Base-by-base conservation (phyloP, 2,329 filamentous ascomycete genomes). In the Pseudopyricularia cyperi region DNA sequence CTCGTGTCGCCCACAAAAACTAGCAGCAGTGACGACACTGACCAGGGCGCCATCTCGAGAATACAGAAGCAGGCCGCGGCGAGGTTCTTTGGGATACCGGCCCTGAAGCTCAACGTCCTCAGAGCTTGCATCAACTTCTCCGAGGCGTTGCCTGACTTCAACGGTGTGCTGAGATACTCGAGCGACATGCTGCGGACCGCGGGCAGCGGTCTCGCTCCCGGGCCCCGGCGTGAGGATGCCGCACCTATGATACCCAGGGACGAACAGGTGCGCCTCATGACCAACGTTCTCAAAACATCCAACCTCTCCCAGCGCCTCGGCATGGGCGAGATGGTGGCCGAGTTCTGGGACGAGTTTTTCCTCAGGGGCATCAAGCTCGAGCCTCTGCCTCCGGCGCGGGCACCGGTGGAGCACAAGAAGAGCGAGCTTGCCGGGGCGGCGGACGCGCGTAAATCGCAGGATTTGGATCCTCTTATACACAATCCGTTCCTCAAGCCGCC, bases 261-360 rank as follows among this genome's bases (percentile, higher is more conserved):
- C 53, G 93, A 97, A 62, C 93, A 98, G 67, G 72, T 86, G 22
- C 81, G 86, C 26, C 72, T 97, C n/a, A 76, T 83, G 47, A 87
- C 86, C 46, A 95, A 91, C 58, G 90, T 98, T 54, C 80, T 83
- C 34, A 85, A 91, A 56, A 95, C 90, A 0, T 80, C 90, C 30
- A 79, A 75, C 32, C 79, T 93, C n/a, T 84, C 87, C 1, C 79
- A 79, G 55, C 83, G 86, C 54, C 68, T 96, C 26, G 89, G 89
- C 1, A 69, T 89, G 28, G 71, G 76, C 5, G 49, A 37, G 15
- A 69, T 84, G 52, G 67, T 91, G 42, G 89, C 89, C 6, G 86
- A 93, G 58, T 98, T 96, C 63, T 98, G 93, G 93, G 93, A 98
- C 64, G 89, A 95, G 61, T 97, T 97, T 59, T 72, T 98, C 8